Evolutionary conservation across 148 eudicot genomes (phyloP).

Genomic region (Polygonum maritimum): DNA sequence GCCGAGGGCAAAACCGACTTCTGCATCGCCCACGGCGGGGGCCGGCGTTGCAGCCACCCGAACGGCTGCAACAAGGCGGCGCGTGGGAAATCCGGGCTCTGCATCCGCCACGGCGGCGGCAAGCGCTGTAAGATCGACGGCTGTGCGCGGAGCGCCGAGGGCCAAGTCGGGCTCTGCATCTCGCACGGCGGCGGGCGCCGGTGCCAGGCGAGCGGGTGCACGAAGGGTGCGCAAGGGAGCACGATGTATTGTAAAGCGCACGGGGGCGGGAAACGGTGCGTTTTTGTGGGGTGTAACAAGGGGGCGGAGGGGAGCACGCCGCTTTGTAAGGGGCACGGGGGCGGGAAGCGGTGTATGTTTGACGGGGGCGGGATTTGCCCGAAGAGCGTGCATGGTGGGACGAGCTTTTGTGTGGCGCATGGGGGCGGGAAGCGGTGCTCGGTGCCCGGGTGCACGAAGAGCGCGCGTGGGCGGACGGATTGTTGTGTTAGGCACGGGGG

Average conservation of each 20-base stretch:
- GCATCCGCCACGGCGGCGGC: constrained; percentile 92
- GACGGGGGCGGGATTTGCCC: constrained; percentile 97
- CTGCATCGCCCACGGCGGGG: constrained; percentile 97
- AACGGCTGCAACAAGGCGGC: constrained; percentile 86
- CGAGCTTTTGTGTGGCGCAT: constrained; percentile 82
- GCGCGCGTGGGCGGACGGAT: constrained; percentile 90
- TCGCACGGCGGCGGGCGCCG: constrained; percentile 97
- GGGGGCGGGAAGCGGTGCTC: constrained; percentile 94
- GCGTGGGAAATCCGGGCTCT: constrained; percentile 88
- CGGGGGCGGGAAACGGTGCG: constrained; percentile 90
- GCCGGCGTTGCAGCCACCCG: constrained; percentile 54
- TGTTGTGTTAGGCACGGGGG: constrained; percentile 93
- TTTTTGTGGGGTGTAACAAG: constrained; percentile 76
- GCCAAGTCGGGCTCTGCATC: constrained; percentile 83
- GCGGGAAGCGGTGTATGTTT: constrained; percentile 78
- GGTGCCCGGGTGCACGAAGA: constrained; percentile 72
- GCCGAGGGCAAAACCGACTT: constrained; percentile 85
- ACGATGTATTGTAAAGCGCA: constrained; percentile 85
- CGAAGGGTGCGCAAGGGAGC: constrained; percentile 90
- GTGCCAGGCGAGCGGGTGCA: constrained; percentile 50
- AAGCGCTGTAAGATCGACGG: constrained; percentile 78
- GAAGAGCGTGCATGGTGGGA: constrained; percentile 93
- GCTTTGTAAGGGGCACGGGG: constrained; percentile 91
- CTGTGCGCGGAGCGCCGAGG: constrained; percentile 84
- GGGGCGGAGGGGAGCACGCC: constrained; percentile 99